A percentile compares a stretch with the other conserved stretches of the same genome.
These are phyloP conservation scores for Protomyces macrosporus DNA, from an alignment of 1,139 yeast genomes.

Conservation along the genomic window DNA sequence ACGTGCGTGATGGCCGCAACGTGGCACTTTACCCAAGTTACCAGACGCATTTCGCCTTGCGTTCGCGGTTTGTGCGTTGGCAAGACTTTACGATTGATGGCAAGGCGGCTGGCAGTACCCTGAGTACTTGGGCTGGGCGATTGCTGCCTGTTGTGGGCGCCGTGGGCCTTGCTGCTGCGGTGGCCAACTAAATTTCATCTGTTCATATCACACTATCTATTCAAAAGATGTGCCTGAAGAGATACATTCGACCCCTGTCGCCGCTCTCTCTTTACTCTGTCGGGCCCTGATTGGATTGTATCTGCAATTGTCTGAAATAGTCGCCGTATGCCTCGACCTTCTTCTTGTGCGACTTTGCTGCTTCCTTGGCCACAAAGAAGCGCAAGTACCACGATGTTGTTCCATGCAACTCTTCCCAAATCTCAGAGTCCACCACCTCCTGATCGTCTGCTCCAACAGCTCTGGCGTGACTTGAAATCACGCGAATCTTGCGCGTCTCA, in stretches of 20 bases:
- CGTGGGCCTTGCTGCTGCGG: not conserved
- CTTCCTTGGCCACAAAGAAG: constrained; percentile 11
- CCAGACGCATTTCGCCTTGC: constrained; percentile 14
- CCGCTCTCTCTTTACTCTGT: no score
- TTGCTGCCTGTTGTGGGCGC: constrained; percentile 16
- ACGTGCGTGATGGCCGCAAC: constrained; percentile 6
- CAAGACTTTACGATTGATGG: constrained; percentile 23
- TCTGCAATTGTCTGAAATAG: not conserved
- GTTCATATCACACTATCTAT: not conserved
- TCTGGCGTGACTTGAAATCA: not conserved
- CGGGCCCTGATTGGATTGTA: no score
- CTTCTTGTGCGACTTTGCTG: not conserved
- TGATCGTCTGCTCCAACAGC: not conserved
- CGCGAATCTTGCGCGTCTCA: constrained; percentile 13
- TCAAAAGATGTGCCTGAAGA: no score
- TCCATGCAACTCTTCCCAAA: constrained; percentile 8
- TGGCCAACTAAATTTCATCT: not conserved
- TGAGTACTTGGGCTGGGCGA: constrained; percentile 13
- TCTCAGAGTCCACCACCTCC: not conserved
- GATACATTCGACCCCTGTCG: no score
- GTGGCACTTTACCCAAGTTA: constrained; percentile 20
- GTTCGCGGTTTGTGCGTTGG: constrained; percentile 19
- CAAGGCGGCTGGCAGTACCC: constrained; percentile 11
- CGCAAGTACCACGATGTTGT: constrained; percentile 15
- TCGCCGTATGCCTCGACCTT: not conserved